Evolutionary conservation across 1,139 yeast genomes (phyloP).

Genomic region (Saccharomyces hybrid): DNA sequence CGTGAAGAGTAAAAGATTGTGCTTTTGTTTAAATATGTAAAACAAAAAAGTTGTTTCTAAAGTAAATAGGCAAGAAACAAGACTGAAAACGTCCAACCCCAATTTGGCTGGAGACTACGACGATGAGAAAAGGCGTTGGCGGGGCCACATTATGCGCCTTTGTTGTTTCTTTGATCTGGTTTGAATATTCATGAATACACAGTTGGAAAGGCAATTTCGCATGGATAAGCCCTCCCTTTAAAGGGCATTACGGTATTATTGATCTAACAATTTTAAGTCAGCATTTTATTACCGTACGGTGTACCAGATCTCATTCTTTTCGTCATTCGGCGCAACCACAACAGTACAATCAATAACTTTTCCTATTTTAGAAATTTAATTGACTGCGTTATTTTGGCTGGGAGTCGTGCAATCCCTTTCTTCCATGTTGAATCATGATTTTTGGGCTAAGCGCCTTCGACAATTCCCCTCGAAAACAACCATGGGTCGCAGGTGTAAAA

Average conservation of each 20-base stretch:
- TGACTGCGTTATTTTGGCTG: background rate
- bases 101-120: background rate
- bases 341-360: background rate
- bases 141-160: background rate
- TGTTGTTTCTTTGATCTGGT: background rate
- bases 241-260: background rate
- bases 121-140: background rate
- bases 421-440: background rate
- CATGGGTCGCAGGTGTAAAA: background rate
- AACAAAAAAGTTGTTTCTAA: background rate
- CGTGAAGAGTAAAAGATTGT: background rate
- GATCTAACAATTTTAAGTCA: background rate
- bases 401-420: background rate
- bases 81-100: background rate
- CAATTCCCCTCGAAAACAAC: background rate
- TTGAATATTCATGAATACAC: background rate
- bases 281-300: background rate
- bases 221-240: background rate
- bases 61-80: background rate
- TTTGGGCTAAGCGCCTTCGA: background rate
- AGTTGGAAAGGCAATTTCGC: background rate
- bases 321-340: background rate
- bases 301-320: background rate
- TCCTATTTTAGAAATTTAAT: background rate
- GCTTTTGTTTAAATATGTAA: background rate